Evolutionary conservation across 2,329 filamentous ascomycete genomes (phyloP).

Genomic region (Sporothrix schenckii): DNA sequence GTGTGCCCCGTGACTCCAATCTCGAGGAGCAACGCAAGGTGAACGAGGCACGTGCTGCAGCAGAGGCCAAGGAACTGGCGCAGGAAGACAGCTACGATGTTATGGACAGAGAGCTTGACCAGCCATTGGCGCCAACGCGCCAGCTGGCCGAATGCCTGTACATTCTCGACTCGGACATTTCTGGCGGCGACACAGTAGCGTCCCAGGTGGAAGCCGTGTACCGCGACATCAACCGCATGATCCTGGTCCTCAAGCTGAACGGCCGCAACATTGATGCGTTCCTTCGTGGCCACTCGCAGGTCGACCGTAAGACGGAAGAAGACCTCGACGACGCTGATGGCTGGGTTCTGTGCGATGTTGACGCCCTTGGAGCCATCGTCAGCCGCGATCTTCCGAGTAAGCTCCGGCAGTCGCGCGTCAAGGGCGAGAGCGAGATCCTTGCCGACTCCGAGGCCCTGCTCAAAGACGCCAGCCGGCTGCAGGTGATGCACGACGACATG

Average conservation of each 20-base stretch:
- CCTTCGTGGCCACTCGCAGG: conserved; percentile 67
- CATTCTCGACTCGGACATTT: conserved; percentile 51
- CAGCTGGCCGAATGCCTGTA: conserved; percentile 67
- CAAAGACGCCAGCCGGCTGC: conserved; percentile 71
- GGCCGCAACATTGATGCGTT: conserved; percentile 66
- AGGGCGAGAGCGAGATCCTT: conserved; percentile 69
- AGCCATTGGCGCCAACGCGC: conserved; percentile 63
- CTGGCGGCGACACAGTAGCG: conserved; percentile 60
- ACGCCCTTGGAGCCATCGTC: conserved; percentile 66
- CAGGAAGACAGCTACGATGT: conserved; percentile 72
- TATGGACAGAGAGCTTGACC: conserved; percentile 60
- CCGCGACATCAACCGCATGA: conserved; percentile 88
- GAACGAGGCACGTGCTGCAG: conserved; percentile 58
- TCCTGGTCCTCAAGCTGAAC: conserved; percentile 89
- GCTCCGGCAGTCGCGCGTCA: conserved; percentile 69
- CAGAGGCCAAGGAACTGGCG: conserved; percentile 62
- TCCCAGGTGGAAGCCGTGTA: conserved; percentile 69
- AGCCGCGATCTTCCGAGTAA: conserved; percentile 64
- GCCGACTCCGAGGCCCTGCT: conserved; percentile 68
- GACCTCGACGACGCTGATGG: conserved; percentile 70
- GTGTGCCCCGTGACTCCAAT: conserved; percentile 53
- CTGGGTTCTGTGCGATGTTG: conserved; percentile 77
- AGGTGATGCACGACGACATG: conserved; percentile 76
- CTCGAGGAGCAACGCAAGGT: conserved; percentile 55
- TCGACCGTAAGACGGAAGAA: conserved; percentile 55